These are phyloP conservation scores for Guadua angustifolia DNA, from an alignment of 176 grass and related monocot species.

Conservation along the genomic window DNA sequence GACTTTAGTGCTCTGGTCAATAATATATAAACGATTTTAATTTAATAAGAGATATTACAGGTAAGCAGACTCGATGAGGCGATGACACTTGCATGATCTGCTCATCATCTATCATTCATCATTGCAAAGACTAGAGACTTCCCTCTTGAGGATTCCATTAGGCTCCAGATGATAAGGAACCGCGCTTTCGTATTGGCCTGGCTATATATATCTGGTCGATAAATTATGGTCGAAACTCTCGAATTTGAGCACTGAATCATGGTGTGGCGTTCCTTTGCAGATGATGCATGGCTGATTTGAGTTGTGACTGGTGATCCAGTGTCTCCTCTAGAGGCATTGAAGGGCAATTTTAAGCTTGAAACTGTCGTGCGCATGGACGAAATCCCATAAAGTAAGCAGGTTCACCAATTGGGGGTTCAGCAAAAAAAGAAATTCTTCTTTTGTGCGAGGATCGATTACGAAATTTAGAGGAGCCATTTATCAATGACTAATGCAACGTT, in stretches of 20 bases:
- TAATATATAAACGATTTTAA: background rate
- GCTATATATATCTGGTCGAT: background rate
- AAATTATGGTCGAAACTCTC: background rate
- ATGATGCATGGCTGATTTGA: too few relatives aligned
- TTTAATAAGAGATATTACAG: background rate
- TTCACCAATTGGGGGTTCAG: too few relatives aligned
- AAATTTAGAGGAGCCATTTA: too few relatives aligned
- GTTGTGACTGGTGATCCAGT: too few relatives aligned
- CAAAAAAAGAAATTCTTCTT: too few relatives aligned
- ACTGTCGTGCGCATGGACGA: too few relatives aligned
- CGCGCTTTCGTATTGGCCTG: background rate
- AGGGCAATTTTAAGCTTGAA: too few relatives aligned
- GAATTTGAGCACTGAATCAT: background rate
- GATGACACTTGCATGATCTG: too few relatives aligned
- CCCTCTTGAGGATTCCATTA: background rate
- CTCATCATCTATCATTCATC: background rate
- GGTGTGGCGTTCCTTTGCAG: background rate
- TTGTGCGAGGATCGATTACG: too few relatives aligned
- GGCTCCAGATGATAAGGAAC: background rate
- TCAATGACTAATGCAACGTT: too few relatives aligned
- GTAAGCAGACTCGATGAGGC: background rate
- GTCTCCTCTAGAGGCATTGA: too few relatives aligned
- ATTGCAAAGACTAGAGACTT: background rate
- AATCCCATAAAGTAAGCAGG: too few relatives aligned
- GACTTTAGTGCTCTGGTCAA: background rate